These are phyloP conservation scores for Phytophthora sojae DNA, from an alignment of 352 stramenopile species.

Conservation along the genomic window DNA sequence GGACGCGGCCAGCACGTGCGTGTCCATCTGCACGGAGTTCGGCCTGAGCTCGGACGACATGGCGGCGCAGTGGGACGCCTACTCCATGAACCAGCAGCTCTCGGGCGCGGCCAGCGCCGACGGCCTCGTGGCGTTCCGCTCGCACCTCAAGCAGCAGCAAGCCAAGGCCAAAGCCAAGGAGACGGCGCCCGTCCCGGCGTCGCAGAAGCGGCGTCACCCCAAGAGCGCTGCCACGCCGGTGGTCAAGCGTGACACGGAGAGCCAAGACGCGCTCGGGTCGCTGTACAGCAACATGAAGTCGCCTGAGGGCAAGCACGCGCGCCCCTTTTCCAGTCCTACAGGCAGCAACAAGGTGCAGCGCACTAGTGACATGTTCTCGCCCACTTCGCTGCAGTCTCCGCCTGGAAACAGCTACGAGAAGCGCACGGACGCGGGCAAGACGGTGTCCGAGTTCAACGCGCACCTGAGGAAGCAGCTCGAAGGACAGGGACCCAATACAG, in stretches of 20 bases:
- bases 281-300: conserved; percentile 70
- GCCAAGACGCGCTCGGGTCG: conserved; percentile 64
- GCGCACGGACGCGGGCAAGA: conserved; percentile 80
- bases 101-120: conserved; percentile 61
- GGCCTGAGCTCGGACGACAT: conserved; percentile 79
- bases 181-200: not conserved
- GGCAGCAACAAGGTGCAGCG: conserved; percentile 70
- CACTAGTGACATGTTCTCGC: conserved; percentile 80
- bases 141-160: conserved; percentile 69
- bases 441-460: conserved; percentile 80
- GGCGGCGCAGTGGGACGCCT: conserved; percentile 84
- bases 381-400: conserved; percentile 75
- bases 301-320: conserved; percentile 72
- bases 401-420: conserved; percentile 79
- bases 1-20: conserved; percentile 72
- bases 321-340: conserved; percentile 64
- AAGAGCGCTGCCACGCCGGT: conserved; percentile 57
- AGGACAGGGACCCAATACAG: conserved; percentile 19
- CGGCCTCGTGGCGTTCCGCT: conserved; percentile 74
- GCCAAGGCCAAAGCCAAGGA: conserved; percentile 45
- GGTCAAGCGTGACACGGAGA: conserved; percentile 73
- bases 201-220: conserved; percentile 58
- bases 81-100: conserved; percentile 89
- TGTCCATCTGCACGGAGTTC: conserved; percentile 81
- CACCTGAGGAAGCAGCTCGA: conserved; percentile 70